Evolutionary conservation across 2,329 filamentous ascomycete species (phyloP), one percentile per base, ranked within the genome.

Genomic region (Myotisia sp.): DNA sequence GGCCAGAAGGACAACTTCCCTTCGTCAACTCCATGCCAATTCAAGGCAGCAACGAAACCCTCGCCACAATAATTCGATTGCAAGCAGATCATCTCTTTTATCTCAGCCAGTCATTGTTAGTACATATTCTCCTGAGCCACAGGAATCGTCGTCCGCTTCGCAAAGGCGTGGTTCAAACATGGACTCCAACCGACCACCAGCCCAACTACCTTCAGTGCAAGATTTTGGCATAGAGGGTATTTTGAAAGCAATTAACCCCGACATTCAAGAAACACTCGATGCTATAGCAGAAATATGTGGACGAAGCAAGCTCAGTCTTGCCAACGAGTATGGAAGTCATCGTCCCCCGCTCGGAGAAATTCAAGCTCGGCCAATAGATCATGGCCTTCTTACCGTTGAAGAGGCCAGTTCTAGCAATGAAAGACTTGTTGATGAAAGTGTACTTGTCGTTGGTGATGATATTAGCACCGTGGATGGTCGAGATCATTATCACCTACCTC

Each of bases 251-350:
- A 67, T 73, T 36, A 68, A 74, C 37, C 64, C 68, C 8, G 70
- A 75, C 43, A 70, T 76, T 29, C 58, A 67, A 41, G 55, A 56
- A 9, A 71, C 71, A 6, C 62, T 76, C 34, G 68, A 75, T 46
- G 68, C 69, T 10, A 76, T 76, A 43, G 70, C 71, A 16, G 70
- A 74, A 44, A 74, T 76, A 39, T 73, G 70, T 43, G 71, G 72
- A 3, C 62, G 70, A 39, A 76, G 69, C 50, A 66, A 65, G 43
- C 56, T 74, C 47, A 74, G 70, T 44, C 54, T 76, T 39, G 70
- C 72, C 6, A 70, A 76, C 45, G 71, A 76, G 47, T 73, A 76
- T 48, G 66, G 64, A 21, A 70, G 70, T 27, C 72, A 76, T 50
- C 62, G 74, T 22, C 71, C 72, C 14, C 72, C 72, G 0, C 56